Evolutionary conservation across 768 basidiomycete genomes (phyloP), one percentile per base, ranked within the genome.

Genomic region (Suillus hirtellus): DNA sequence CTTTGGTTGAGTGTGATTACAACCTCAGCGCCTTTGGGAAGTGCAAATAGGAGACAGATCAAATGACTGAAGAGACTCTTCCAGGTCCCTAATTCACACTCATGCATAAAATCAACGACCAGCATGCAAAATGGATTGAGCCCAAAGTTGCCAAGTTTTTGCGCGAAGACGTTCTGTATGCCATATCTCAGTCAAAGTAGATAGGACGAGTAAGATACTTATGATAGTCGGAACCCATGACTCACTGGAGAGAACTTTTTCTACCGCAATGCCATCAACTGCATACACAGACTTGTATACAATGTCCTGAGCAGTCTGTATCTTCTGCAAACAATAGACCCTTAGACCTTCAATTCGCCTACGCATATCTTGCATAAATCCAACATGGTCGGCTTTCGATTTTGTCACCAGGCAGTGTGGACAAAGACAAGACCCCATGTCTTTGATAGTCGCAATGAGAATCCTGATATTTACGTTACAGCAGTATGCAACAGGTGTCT

Each of bases 81-180:
- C 75, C 77, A 80, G 0, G 74, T 73, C 1, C 80, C 79, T 0
- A 79, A 67, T 55, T 80, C 80, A 55, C 74, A 65, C 61, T 80
- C 74, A 60, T 80, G 79, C 71, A 81, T 60, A 38, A 80, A 59
- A 62, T 81, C 78, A 0, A 68, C 64, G 0, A 72, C 68, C 2
- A 79, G 67, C 50, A 75, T 71, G 0, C 7, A 7, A 63, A 64
- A 76, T 2, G 69, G 34, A 52, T 74, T 64, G 27, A 73, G 70
- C 0, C 65, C 67, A n/a, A 67, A 56, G 4, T 24, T 10, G 1
- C 56, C 54, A 6, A 75, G 59, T 10, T 59, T 58, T 2, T 65
- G 49, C 0, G 74, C 77, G 63, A 80, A 78, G 7, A 73, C 67
- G 60, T 77, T 79, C 78, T 79, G 56, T 3, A 56, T 19, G 17